Percentiles rank a stretch among this genome's conserved stretches.
Conservation (phyloP, 1,284 basidiomycete species). For the Thecaphora thlaspeos region DNA sequence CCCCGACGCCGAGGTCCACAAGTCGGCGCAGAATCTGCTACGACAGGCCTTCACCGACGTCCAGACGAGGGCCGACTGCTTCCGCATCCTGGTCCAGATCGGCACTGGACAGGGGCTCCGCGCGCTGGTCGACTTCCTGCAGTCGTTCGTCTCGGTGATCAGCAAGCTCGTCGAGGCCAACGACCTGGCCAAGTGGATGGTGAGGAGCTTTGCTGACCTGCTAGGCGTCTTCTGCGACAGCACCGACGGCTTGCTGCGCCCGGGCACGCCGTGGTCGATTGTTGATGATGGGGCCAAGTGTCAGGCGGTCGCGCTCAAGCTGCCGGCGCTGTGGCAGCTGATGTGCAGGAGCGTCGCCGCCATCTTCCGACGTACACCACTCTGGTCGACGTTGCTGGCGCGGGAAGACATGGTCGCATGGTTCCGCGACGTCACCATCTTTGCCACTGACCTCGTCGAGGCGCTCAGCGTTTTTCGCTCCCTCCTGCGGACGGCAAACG, state of each 20-base stretch:
- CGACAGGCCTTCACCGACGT: slow-evolving; percentile 43
- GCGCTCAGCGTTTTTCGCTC: slow-evolving; percentile 35
- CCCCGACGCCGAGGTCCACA: slow-evolving; percentile 39
- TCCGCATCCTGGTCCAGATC: slow-evolving; percentile 40
- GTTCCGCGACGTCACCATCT: slow-evolving; percentile 53
- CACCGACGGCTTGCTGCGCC: slow-evolving; percentile 48
- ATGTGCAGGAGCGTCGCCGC: slow-evolving; percentile 46
- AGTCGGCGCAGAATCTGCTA: slow-evolving; percentile 40
- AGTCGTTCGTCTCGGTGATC: slow-evolving; percentile 30
- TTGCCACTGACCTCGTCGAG: slow-evolving; percentile 53
- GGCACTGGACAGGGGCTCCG: slow-evolving; percentile 23
- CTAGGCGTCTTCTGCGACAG: slow-evolving; percentile 51
- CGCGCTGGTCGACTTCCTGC: slow-evolving; percentile 32
- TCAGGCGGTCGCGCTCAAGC: slow-evolving; percentile 25
- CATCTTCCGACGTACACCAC: slow-evolving; percentile 50
- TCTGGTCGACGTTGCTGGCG: slow-evolving; percentile 43
- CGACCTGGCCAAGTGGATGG: slow-evolving; percentile 45
- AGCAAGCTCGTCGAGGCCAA: slow-evolving; percentile 38
- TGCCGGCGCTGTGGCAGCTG: slow-evolving; percentile 45
- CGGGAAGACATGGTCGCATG: slow-evolving; percentile 50
- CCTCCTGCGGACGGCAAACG: slow-evolving; percentile 29
- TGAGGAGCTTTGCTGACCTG: slow-evolving; percentile 50
- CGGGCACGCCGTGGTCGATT: slow-evolving; percentile 43
- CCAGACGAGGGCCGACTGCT: slow-evolving; percentile 43
- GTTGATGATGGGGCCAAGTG: slow-evolving; percentile 19